Percentiles rank a stretch among this genome's conserved stretches.
Conservation (phyloP, 2,329 filamentous ascomycete species). For the Elsinoe necatrix region DNA sequence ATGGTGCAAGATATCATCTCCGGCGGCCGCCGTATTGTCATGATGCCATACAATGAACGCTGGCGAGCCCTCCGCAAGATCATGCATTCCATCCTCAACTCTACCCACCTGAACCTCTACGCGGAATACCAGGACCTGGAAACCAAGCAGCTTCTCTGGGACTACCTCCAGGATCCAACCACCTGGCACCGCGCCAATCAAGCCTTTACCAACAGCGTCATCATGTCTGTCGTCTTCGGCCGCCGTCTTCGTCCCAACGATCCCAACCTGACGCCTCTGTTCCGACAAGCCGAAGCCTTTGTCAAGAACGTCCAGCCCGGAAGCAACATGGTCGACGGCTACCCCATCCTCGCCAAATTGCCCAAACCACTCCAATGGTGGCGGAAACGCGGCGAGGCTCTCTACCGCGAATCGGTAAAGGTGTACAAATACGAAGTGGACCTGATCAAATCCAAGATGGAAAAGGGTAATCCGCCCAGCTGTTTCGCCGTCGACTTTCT, state of each 20-base stretch:
- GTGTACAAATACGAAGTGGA: slow-evolving; percentile 14
- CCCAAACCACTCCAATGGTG: slow-evolving; percentile 12
- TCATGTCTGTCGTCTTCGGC: slow-evolving; percentile 32
- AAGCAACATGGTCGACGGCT: slow-evolving; percentile 18
- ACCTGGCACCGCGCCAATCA: slow-evolving; percentile 40
- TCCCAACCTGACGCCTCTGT: slow-evolving; percentile 22
- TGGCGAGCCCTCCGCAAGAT: slow-evolving; percentile 42
- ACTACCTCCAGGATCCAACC: slow-evolving; percentile 36
- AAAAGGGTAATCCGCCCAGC: slow-evolving; percentile 28
- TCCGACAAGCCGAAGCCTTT: slow-evolving; percentile 11
- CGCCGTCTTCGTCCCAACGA: slow-evolving; percentile 22
- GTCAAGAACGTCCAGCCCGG: slow-evolving; percentile 18
- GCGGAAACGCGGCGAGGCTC: slow-evolving; percentile 4
- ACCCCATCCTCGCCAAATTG: slow-evolving; percentile 21
- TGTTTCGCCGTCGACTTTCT: slow-evolving; percentile 33
- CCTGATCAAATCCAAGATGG: slow-evolving; percentile 24
- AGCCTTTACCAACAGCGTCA: slow-evolving; percentile 44
- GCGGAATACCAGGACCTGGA: slow-evolving; percentile 41
- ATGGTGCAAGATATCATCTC: slow-evolving; percentile 39
- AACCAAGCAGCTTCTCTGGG: slow-evolving; percentile 39
- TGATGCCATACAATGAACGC: slow-evolving; percentile 39
- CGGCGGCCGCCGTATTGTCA: slow-evolving; percentile 39
- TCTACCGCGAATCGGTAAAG: slow-evolving; percentile 6
- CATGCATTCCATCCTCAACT: slow-evolving; percentile 36
- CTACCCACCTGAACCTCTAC: slow-evolving; percentile 38